These are phyloP conservation scores for Lecanicillium sp. DNA, from an alignment of 2,329 filamentous ascomycete species.

Conservation along the genomic window DNA sequence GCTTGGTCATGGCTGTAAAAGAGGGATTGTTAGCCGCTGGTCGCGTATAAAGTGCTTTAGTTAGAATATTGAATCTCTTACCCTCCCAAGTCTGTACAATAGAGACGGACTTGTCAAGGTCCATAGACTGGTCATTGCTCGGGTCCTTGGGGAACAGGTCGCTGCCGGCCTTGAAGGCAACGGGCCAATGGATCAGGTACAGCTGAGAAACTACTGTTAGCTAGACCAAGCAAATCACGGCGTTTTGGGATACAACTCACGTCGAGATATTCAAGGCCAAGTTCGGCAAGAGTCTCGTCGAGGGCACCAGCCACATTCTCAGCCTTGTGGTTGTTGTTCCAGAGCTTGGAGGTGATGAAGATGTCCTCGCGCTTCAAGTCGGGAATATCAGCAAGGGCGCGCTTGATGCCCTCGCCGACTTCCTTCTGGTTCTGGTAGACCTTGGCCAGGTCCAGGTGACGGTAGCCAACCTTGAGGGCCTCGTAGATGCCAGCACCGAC, in stretches of 20 bases:
- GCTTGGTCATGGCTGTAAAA: constrained; percentile 38
- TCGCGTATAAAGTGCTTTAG: neutral
- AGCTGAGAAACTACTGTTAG: constrained; percentile 24
- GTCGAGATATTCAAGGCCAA: constrained; percentile 50
- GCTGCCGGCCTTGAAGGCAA: constrained; percentile 31
- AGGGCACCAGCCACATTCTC: constrained; percentile 48
- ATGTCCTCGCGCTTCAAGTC: constrained; percentile 47
- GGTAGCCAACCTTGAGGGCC: constrained; percentile 55
- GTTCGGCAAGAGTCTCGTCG: constrained; percentile 45
- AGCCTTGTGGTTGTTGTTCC: constrained; percentile 52
- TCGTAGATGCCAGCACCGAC: constrained; percentile 56
- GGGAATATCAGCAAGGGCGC: constrained; percentile 34
- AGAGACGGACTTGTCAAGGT: constrained; percentile 35
- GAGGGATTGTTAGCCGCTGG: neutral
- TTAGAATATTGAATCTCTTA: constrained; percentile 7
- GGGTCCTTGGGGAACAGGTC: constrained; percentile 36
- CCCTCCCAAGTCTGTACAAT: constrained; percentile 37
- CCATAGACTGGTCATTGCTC: constrained; percentile 23
- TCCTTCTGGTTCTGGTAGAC: constrained; percentile 58
- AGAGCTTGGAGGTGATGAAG: constrained; percentile 61
- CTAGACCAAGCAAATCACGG: neutral
- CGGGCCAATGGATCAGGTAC: constrained; percentile 58
- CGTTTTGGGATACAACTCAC: constrained; percentile 17
- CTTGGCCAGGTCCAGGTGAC: constrained; percentile 48
- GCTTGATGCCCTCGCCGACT: constrained; percentile 46